A percentile compares a stretch with the other conserved stretches of the same genome.
Conservation (phyloP, 2,329 filamentous ascomycete species). For the Catunica adiposa region DNA sequence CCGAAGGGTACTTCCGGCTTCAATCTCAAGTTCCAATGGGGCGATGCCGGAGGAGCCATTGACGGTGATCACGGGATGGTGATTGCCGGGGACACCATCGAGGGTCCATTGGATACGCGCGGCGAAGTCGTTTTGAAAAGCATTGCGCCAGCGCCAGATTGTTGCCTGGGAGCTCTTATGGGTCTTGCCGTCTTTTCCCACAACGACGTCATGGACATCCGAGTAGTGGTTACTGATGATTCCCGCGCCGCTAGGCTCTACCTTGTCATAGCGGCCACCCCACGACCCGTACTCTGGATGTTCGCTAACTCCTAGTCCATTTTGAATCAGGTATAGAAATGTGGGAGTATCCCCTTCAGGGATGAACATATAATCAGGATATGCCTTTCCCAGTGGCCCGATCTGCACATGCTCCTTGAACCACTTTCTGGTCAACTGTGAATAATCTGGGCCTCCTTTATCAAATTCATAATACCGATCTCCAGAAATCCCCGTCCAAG, state of each 20-base stretch:
- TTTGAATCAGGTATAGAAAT: slow-evolving; percentile 32
- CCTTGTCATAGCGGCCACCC: slow-evolving; percentile 29
- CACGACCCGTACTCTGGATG: slow-evolving; percentile 31
- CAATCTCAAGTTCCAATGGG: slow-evolving; percentile 25
- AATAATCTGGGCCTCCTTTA: slow-evolving; percentile 29
- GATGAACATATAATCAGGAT: slow-evolving; percentile 33
- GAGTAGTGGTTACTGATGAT: slow-evolving; percentile 19
- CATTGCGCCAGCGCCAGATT: slow-evolving; percentile 27
- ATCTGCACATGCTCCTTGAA: slow-evolving; percentile 37
- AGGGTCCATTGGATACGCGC: slow-evolving; percentile 26
- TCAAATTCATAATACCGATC: slow-evolving; percentile 17
- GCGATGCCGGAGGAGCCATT: slow-evolving; percentile 25
- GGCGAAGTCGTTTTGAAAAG: slow-evolving; percentile 28
- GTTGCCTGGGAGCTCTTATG: slow-evolving; percentile 19
- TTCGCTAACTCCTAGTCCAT: slow-evolving; percentile 30
- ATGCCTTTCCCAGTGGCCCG: slow-evolving; percentile 26
- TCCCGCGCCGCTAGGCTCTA: background rate
- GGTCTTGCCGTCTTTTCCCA: slow-evolving; percentile 18
- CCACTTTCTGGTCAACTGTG: slow-evolving; percentile 33
- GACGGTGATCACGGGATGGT: slow-evolving; percentile 29
- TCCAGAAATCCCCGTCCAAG: slow-evolving; percentile 40
- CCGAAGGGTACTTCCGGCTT: slow-evolving; percentile 24
- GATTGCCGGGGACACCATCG: slow-evolving; percentile 23
- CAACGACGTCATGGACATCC: slow-evolving; percentile 20
- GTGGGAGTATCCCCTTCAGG: slow-evolving; percentile 37